phyloP scores from a whole-genome alignment of 441 rosid genomes.

The Melastoma candidum region DNA sequence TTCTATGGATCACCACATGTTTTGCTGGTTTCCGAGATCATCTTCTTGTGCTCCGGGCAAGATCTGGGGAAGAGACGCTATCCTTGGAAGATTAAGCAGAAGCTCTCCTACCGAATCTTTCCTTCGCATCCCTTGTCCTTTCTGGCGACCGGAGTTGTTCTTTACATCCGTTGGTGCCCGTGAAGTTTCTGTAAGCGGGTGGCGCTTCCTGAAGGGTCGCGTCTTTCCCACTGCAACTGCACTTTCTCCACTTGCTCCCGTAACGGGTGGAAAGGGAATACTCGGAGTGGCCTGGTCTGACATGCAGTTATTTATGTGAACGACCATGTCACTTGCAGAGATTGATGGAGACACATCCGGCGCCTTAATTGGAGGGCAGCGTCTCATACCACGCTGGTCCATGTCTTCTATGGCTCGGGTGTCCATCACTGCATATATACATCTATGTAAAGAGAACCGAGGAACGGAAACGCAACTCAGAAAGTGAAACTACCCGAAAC shows the following conservation, averaged over 20 bases:
- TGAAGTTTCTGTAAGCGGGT: not conserved
- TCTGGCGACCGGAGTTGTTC: slow-evolving; percentile 14
- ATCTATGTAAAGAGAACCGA: too few relatives aligned
- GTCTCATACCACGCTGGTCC: slow-evolving; percentile 1
- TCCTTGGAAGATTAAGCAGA: slow-evolving; percentile 53
- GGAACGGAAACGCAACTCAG: too few relatives aligned
- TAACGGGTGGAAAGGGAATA: too few relatives aligned
- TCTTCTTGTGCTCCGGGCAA: slow-evolving; percentile 21
- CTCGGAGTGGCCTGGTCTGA: slow-evolving; percentile 17
- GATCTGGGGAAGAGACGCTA: slow-evolving; percentile 47
- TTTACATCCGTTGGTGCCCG: slow-evolving; percentile 4
- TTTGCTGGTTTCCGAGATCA: not conserved
- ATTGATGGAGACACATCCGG: slow-evolving; percentile 35
- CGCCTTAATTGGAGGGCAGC: slow-evolving; percentile 17
- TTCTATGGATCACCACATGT: too few relatives aligned
- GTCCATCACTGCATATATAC: slow-evolving; percentile 17
- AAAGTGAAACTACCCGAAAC: not conserved
- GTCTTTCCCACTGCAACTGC: not conserved
- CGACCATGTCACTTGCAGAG: slow-evolving; percentile 38
- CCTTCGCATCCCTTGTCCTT: slow-evolving; percentile 25
- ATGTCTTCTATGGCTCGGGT: slow-evolving; percentile 21
- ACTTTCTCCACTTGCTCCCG: too few relatives aligned
- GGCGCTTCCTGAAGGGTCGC: too few relatives aligned
- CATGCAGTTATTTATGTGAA: slow-evolving; percentile 35
- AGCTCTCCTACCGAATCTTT: slow-evolving; percentile 48